These are phyloP conservation scores for Phytophthora rubi DNA, from an alignment of 352 stramenopile species.

Conservation along the genomic window DNA sequence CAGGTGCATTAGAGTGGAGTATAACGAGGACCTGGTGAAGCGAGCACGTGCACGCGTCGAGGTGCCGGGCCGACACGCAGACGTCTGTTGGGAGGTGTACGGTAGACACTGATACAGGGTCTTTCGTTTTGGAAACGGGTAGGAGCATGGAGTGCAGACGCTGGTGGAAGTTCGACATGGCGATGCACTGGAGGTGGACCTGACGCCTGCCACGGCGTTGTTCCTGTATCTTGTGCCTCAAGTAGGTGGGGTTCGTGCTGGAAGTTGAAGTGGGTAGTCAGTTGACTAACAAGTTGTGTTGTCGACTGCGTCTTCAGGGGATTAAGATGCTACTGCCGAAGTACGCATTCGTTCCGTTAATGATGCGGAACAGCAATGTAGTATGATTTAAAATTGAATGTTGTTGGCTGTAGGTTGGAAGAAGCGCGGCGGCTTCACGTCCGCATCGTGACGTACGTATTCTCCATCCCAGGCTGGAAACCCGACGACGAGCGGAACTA, in stretches of 20 bases:
- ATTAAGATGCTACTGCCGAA: slow-evolving; percentile 78
- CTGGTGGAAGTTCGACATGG: slow-evolving; percentile 67
- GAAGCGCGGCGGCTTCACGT: slow-evolving; percentile 63
- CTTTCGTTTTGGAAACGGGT: slow-evolving; percentile 12
- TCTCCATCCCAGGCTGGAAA: slow-evolving; percentile 80
- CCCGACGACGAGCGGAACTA: slow-evolving; percentile 61
- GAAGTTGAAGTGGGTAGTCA: slow-evolving; percentile 18
- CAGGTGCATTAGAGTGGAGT: slow-evolving; percentile 82
- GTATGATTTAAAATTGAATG: not conserved
- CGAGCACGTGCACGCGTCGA: slow-evolving; percentile 52
- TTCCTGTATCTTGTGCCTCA: slow-evolving; percentile 87
- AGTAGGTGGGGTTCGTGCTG: slow-evolving; percentile 30
- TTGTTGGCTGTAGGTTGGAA: slow-evolving; percentile 52
- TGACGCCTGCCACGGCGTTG: slow-evolving; percentile 65
- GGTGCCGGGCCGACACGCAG: slow-evolving; percentile 30
- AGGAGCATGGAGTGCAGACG: slow-evolving; percentile 51
- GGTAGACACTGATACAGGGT: slow-evolving; percentile 8
- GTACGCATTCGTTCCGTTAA: slow-evolving; percentile 28
- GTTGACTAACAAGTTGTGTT: slow-evolving; percentile 11
- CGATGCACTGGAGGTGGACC: slow-evolving; percentile 66
- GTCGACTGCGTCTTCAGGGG: slow-evolving; percentile 42
- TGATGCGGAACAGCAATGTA: not conserved
- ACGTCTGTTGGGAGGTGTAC: slow-evolving; percentile 5
- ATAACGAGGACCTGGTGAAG: slow-evolving; percentile 63
- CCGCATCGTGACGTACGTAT: slow-evolving; percentile 86